These are phyloP conservation scores for Metarhizium humberi DNA, from an alignment of 2,329 filamentous ascomycete species.

Conservation along the genomic window DNA sequence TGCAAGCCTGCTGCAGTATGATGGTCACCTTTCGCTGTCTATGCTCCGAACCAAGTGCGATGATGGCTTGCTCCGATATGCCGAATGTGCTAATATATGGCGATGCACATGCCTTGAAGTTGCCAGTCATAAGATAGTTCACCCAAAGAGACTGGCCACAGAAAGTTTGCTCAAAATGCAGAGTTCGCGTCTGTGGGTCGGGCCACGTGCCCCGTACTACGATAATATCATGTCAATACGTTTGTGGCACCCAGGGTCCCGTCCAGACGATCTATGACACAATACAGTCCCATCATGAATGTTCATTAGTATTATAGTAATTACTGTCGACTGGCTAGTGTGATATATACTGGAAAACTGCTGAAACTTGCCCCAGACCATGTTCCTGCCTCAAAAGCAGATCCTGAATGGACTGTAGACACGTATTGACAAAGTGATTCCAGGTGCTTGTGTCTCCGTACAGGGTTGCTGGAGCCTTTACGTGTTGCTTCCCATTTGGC, in stretches of 20 bases:
- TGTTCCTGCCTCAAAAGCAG: conserved; percentile 80
- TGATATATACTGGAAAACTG: conserved; percentile 98
- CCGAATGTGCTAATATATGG: neutral
- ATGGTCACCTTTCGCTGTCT: neutral
- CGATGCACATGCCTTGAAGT: neutral
- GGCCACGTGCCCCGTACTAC: neutral
- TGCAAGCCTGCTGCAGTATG: neutral
- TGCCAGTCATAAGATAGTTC: neutral
- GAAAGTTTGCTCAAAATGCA: too few relatives aligned
- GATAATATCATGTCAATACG: too few relatives aligned
- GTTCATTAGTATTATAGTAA: too few relatives aligned
- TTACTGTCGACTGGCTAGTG: conserved; percentile 33
- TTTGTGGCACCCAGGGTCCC: too few relatives aligned
- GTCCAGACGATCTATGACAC: too few relatives aligned
- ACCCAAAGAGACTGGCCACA: too few relatives aligned
- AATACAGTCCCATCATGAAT: too few relatives aligned
- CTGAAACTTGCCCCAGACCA: conserved; percentile 70
- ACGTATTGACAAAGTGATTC: conserved; percentile 91
- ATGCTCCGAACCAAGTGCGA: neutral
- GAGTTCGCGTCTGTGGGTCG: neutral
- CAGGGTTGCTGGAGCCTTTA: conserved; percentile 89
- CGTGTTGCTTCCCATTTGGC: conserved; percentile 73
- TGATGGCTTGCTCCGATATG: neutral
- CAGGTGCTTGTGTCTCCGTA: conserved; percentile 99
- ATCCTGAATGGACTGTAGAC: conserved; percentile 78